These are phyloP conservation scores for Taiozyma sp. DNA, from an alignment of 1,139 yeast genomes.

Conservation along the genomic window DNA sequence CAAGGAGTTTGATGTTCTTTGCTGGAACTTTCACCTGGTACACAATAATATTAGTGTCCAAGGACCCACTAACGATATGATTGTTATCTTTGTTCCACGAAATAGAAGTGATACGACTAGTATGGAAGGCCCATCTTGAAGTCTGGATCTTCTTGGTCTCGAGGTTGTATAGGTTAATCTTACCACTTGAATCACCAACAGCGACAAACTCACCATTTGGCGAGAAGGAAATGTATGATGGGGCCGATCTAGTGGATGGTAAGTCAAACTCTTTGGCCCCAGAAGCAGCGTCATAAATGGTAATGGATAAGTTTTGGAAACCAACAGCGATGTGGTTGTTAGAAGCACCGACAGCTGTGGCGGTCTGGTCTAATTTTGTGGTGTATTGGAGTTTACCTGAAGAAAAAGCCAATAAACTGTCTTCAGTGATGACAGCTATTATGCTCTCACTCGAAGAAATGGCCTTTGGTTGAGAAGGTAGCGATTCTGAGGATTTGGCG, in stretches of 20 bases:
- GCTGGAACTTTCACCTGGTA: slow-evolving; percentile 78
- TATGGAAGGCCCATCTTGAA: slow-evolving; percentile 94
- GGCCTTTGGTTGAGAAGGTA: slow-evolving; percentile 63
- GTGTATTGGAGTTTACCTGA: slow-evolving; percentile 23
- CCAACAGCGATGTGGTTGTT: slow-evolving; percentile 47
- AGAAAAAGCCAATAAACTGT: slow-evolving; percentile 21
- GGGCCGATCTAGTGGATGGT: slow-evolving; percentile 54
- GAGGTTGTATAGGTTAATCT: slow-evolving; percentile 62
- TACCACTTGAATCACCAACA: slow-evolving; percentile 84
- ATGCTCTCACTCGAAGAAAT: slow-evolving; percentile 31
- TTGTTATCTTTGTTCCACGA: slow-evolving; percentile 73
- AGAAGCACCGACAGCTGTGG: slow-evolving; percentile 34
- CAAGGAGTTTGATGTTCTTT: slow-evolving; percentile 63
- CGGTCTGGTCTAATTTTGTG: slow-evolving; percentile 31
- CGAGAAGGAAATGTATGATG: slow-evolving; percentile 61
- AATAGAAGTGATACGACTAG: slow-evolving; percentile 71
- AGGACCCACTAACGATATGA: slow-evolving; percentile 69
- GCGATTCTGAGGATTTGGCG: slow-evolving; percentile 24
- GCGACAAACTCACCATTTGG: slow-evolving; percentile 69
- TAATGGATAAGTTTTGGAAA: slow-evolving; percentile 32
- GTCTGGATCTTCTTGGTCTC: slow-evolving; percentile 58
- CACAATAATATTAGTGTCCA: slow-evolving; percentile 75
- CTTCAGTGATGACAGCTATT: slow-evolving; percentile 33
- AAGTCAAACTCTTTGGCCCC: slow-evolving; percentile 29
- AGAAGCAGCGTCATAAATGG: slow-evolving; percentile 26